Base-by-base conservation (phyloP, 352 stramenopile genomes). In the Albugo laibachii region DNA sequence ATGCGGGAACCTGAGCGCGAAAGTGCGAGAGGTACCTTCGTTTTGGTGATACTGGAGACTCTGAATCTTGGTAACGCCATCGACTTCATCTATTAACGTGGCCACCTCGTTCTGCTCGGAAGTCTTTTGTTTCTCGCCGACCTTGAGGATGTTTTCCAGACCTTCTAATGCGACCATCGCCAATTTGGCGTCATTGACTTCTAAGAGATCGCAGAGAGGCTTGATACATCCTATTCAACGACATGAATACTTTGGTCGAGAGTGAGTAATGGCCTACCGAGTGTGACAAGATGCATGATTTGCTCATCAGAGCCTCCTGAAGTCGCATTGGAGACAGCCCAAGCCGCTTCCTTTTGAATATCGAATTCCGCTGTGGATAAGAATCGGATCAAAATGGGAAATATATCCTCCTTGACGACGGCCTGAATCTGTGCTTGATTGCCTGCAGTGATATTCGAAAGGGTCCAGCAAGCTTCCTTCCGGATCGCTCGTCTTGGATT, bases 391-490 rank as follows among this genome's bases (percentile, higher is more conserved):
- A 99, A 66, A 41, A 93, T 87, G 36, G 92, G 92, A 53, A 99
- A 95, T 59, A 99, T 97, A 49, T 96, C 92, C 39, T 83, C 87
- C 44, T 99, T 88, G 52, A 98, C 92, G 40, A 99, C 95, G 27
- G 80, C 83, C 62, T 99, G 91, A 49, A 99, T 99, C 75, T 99
- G 95, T 55, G 97, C 85, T 67, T 96, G 89, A 72, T 95, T 98
- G 41, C 95, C 95, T 5, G 95, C 95, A 20, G 94, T 98, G 63
- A 99, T 99, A 69, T 99, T 99, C 18, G 92, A 98, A 50, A 99
- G 92, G 21, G 95, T 99, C 95, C 95, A 99, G 72, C 94, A 98
- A 2, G 95, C 93, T 65, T 99, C 95, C 66, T 99, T 99, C 50
- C 94, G 78, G 59, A 99, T 98, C 4, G 91, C 88, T 66, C 98